phyloP scores from a whole-genome alignment of 345 rosid genomes.

The Raphanus sativus region DNA sequence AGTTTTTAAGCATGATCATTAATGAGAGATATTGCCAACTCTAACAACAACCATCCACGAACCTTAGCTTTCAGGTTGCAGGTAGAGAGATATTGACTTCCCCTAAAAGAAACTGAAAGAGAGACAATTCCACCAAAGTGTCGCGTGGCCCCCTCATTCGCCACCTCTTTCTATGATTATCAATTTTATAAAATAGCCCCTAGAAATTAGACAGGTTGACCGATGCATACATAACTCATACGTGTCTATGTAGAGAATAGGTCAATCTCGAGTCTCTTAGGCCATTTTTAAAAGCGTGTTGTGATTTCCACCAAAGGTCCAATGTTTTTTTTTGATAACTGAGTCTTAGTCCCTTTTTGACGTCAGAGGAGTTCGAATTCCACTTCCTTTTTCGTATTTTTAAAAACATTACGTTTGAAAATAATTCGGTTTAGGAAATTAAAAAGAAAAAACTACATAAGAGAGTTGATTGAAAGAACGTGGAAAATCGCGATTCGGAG shows the following conservation, averaged over 20 bases:
- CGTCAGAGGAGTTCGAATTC: constrained; percentile 5
- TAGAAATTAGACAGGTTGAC: not conserved
- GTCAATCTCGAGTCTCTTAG: constrained; percentile 18
- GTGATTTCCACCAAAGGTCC: constrained; percentile 12
- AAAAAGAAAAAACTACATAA: not conserved
- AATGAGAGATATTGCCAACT: constrained; percentile 14
- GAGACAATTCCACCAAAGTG: constrained; percentile 19
- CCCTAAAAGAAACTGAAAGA: not conserved
- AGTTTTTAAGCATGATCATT: not conserved
- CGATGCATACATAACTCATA: constrained; percentile 13
- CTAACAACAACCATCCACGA: constrained; percentile 25
- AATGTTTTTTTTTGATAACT: constrained; percentile 7
- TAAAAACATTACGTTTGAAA: not conserved
- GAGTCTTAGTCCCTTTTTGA: not conserved
- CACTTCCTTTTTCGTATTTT: constrained; percentile 4
- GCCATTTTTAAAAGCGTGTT: constrained; percentile 23
- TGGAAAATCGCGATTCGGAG: not conserved
- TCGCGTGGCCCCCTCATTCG: constrained; percentile 25
- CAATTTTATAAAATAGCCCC: not conserved
- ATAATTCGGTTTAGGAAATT: not conserved
- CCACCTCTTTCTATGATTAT: constrained; percentile 14
- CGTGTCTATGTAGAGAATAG: not conserved
- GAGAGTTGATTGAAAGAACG: not conserved
- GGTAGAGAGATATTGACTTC: constrained; percentile 30
- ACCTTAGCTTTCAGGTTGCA: constrained; percentile 16